Conservation (phyloP, 768 basidiomycete genomes). For the Termitomyces bulborhizus region DNA sequence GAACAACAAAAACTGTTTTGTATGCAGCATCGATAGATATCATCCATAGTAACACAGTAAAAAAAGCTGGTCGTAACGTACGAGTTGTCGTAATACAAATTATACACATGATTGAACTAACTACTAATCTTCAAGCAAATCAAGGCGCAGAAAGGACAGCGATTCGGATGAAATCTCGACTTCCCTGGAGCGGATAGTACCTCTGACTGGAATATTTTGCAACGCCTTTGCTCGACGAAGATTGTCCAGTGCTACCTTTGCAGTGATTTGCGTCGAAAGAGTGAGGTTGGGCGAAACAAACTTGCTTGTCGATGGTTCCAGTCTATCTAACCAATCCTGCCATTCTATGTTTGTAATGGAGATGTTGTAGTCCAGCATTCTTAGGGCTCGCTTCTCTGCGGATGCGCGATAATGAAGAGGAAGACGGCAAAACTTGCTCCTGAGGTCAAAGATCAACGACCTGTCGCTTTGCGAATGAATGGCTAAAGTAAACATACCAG, state of each 20-base stretch:
- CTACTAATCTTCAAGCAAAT: neutral
- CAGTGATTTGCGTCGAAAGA: neutral
- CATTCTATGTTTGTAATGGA: slow-evolving; percentile 11
- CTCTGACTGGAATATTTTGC: neutral
- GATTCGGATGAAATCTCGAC: neutral
- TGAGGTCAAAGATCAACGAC: neutral
- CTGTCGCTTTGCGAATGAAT: neutral
- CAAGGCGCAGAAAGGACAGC: neutral
- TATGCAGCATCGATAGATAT: too few species aligned
- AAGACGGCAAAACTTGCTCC: slow-evolving; percentile 11
- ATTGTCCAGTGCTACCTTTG: neutral
- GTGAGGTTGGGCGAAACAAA: neutral
- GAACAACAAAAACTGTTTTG: too few species aligned
- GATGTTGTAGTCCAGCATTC: slow-evolving; percentile 13
- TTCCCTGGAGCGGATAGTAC: neutral
- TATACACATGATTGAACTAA: neutral
- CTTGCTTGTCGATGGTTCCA: slow-evolving; percentile 2
- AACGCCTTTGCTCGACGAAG: neutral
- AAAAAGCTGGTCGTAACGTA: too few species aligned
- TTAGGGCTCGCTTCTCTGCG: slow-evolving; percentile 9
- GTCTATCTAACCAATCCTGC: slow-evolving; percentile 9
- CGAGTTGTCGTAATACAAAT: neutral
- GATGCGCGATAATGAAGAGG: slow-evolving; percentile 1
- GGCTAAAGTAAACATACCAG: slow-evolving; percentile 32
- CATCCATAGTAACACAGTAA: too few species aligned